Base-by-base conservation (phyloP, 768 basidiomycete species). In the Collybia mongolica region DNA sequence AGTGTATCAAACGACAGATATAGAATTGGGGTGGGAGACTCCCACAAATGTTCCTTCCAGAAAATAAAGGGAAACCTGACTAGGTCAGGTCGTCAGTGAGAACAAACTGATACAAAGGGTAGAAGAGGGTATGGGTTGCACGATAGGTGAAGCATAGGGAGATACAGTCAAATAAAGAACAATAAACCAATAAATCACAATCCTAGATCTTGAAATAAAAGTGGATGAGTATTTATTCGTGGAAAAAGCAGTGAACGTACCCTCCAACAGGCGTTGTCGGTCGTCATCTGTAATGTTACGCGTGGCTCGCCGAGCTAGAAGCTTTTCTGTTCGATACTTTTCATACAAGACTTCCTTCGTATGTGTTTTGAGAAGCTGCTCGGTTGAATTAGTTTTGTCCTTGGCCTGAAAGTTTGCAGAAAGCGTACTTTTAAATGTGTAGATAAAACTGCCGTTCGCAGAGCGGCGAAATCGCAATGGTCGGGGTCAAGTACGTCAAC, bases 301-400 rank as follows among this genome's bases (percentile, higher is more conserved):
- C 18, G 91, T 93, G 18, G 88, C 91, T 55, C 92, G 86, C 56
- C 90, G 80, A 39, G 89, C 90, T 17, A 94, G 81, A 49, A 94
- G 80, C 69, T 93, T 93, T 73, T 93, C 92, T 1, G 91, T 94
- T 62, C 95, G 78, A 68, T 87, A 98, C 60, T 86, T 86, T 74
- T 98, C 95, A 66, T 98, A 98, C 68, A 95, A 70, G 49, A 93
- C 89, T 65, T 96, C 90, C 59, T 86, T 86, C 26, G 93, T 95
- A 51, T 83, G 84, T 39, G 74, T 81, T 71, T 91, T 93, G 53
- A 96, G 75, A 60, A 88, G 75, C 90, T 93, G 63, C 14, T 35
- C 1, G 39, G 44, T 36, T 24, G 32, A 36, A 49, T 46, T 40
- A 43, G 32, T 39, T 26, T 22, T 39, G 38, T 52, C 19, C n/a